Evolutionary conservation across 2,329 filamentous ascomycete species (phyloP).

Genomic region (Fulvia fulva): DNA sequence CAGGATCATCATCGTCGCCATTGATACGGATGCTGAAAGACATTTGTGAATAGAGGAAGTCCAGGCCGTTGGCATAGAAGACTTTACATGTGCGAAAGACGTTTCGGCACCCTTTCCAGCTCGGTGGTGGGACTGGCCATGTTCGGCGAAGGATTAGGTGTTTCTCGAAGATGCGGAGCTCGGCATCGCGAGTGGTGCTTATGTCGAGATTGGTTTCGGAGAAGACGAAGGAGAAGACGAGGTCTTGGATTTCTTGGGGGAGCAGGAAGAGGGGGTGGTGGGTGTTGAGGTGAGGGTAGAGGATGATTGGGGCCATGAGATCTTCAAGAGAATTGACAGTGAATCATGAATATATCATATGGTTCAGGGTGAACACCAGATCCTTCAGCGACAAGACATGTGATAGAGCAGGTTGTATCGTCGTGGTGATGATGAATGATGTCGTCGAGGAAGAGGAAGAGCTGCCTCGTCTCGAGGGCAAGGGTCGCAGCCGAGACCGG

Average conservation of each 20-base stretch:
- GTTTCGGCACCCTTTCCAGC: constrained; percentile 6
- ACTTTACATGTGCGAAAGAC: constrained; percentile 3
- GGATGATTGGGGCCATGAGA: not conserved
- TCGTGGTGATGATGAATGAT: not conserved
- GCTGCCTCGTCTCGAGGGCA: not conserved
- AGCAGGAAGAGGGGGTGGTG: not conserved
- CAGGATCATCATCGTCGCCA: constrained; percentile 1
- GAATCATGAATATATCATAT: not conserved
- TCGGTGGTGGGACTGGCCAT: constrained; percentile 1
- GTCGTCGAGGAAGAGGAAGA: not conserved
- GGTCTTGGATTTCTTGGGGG: constrained; percentile 1
- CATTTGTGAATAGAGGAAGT: constrained; percentile 4
- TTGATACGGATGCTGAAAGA: not conserved
- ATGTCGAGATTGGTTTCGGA: not conserved
- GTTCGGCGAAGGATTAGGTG: constrained; percentile 2
- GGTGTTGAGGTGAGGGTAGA: not conserved
- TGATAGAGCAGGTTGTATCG: too few species aligned
- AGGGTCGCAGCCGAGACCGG: not conserved
- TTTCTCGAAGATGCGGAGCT: constrained; percentile 2
- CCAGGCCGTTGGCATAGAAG: constrained; percentile 1
- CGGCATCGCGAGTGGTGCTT: not conserved
- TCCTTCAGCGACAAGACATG: too few species aligned
- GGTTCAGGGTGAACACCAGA: not conserved
- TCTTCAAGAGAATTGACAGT: not conserved
- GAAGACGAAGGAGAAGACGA: constrained; percentile 1